phyloP scores from a whole-genome alignment of 2,329 filamentous ascomycete genomes.

The Ambrosiella cleistominuta region DNA sequence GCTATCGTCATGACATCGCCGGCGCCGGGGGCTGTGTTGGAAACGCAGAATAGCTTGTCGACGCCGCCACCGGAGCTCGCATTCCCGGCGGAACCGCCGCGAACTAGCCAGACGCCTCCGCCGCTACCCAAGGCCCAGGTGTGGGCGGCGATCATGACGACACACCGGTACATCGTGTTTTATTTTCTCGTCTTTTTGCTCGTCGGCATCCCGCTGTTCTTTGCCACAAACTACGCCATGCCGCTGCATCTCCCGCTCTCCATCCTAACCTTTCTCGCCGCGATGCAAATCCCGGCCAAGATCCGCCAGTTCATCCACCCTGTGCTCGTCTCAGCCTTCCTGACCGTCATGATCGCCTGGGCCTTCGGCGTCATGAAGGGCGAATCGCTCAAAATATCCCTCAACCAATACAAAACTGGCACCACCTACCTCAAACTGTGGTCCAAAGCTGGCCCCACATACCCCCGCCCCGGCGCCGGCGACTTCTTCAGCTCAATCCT shows the following conservation, averaged over 20 bases:
- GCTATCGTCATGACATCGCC: background rate
- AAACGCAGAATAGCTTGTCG: background rate
- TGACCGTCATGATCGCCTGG: conserved; percentile 36
- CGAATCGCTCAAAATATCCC: conserved; percentile 23
- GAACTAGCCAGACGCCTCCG: background rate
- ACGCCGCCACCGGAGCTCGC: no score
- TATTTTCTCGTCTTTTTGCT: conserved; percentile 30
- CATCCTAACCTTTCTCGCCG: conserved; percentile 33
- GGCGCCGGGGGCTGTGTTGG: background rate
- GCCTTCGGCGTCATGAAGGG: conserved; percentile 29
- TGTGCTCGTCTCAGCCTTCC: conserved; percentile 35
- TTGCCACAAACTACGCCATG: conserved; percentile 33
- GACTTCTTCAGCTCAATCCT: conserved; percentile 37
- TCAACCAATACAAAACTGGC: conserved; percentile 33
- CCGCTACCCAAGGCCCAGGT: conserved; percentile 20
- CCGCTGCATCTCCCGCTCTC: conserved; percentile 29
- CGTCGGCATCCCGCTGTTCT: conserved; percentile 38
- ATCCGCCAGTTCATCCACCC: conserved; percentile 39
- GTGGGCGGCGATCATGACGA: conserved; percentile 31
- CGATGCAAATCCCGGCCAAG: conserved; percentile 28
- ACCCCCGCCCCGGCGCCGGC: conserved; percentile 32
- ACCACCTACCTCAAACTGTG: conserved; percentile 36
- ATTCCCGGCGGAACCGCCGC: no score
- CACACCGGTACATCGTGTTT: conserved; percentile 28
- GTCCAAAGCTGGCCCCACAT: conserved; percentile 15